phyloP scores from a whole-genome alignment of 495 filamentous ascomycete species.

The Xylaria acuta region DNA sequence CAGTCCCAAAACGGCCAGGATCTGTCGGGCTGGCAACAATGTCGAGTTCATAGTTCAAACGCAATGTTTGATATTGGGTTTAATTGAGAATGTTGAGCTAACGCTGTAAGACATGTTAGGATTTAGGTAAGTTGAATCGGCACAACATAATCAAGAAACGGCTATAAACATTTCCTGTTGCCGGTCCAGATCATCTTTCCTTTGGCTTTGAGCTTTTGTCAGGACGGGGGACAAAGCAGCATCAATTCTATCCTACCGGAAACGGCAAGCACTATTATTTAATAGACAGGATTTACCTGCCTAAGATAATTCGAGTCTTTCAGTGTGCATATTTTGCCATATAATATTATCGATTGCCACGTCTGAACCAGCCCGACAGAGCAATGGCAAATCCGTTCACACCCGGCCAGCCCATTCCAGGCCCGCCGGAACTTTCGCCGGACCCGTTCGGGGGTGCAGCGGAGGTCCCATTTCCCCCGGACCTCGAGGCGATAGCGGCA shows the following conservation, averaged over 20 bases:
- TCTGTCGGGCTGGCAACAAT: neutral
- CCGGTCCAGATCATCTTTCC: neutral
- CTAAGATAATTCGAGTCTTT: neutral
- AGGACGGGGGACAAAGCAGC: neutral
- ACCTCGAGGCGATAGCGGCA: too few species aligned
- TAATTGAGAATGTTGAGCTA: neutral
- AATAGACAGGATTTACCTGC: neutral
- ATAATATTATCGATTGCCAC: neutral
- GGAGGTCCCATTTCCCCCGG: too few species aligned
- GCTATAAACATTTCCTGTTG: neutral
- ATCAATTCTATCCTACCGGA: neutral
- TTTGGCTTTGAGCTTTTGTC: neutral
- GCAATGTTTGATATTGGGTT: neutral
- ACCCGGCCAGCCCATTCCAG: too few species aligned
- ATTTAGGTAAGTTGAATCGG: neutral
- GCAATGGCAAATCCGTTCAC: neutral
- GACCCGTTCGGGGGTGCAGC: too few species aligned
- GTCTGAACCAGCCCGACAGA: neutral
- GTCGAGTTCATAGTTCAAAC: neutral
- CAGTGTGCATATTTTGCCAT: neutral
- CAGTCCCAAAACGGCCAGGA: neutral
- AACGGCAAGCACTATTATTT: slow-evolving; percentile 3
- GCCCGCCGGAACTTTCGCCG: too few species aligned
- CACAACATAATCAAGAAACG: neutral
- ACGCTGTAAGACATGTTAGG: neutral